phyloP scores from a whole-genome alignment of 768 basidiomycete species.

The Xerocomellus amylosporus region DNA sequence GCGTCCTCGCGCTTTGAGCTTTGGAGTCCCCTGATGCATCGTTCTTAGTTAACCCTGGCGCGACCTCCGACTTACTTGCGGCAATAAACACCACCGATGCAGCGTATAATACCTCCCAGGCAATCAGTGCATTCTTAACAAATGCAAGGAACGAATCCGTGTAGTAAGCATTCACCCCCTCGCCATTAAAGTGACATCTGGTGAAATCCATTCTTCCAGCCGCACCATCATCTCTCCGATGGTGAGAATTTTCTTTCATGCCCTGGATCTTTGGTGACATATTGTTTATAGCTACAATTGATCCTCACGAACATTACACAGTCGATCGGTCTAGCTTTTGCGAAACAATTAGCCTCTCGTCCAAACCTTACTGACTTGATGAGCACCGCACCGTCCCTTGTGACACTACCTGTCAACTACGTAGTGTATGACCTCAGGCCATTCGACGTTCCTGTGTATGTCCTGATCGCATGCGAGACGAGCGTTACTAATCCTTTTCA shows the following conservation, averaged over 20 bases:
- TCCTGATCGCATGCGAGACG: neutral
- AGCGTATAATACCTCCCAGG: slow-evolving; percentile 46
- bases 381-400: slow-evolving; percentile 45
- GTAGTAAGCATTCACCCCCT: slow-evolving; percentile 43
- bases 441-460: slow-evolving; percentile 59
- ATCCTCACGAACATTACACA: slow-evolving; percentile 40
- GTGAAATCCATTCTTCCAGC: slow-evolving; percentile 14
- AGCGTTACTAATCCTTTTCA: slow-evolving; percentile 17
- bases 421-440: slow-evolving; percentile 49
- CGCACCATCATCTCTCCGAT: slow-evolving; percentile 15
- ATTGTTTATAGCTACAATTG: slow-evolving; percentile 21
- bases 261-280: neutral
- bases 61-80: slow-evolving; percentile 36
- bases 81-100: slow-evolving; percentile 41
- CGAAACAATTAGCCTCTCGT: slow-evolving; percentile 23
- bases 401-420: slow-evolving; percentile 49
- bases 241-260: neutral
- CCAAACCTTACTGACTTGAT: slow-evolving; percentile 39
- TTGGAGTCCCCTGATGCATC: neutral
- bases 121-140: slow-evolving; percentile 46
- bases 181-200: neutral
- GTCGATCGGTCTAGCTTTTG: slow-evolving; percentile 35
- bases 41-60: slow-evolving; percentile 40
- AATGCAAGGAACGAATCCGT: slow-evolving; percentile 58
- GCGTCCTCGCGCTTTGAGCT: slow-evolving; percentile 16